phyloP scores from a whole-genome alignment of 192 early-diverging fungal species.

The Entrophospora sp. region DNA sequence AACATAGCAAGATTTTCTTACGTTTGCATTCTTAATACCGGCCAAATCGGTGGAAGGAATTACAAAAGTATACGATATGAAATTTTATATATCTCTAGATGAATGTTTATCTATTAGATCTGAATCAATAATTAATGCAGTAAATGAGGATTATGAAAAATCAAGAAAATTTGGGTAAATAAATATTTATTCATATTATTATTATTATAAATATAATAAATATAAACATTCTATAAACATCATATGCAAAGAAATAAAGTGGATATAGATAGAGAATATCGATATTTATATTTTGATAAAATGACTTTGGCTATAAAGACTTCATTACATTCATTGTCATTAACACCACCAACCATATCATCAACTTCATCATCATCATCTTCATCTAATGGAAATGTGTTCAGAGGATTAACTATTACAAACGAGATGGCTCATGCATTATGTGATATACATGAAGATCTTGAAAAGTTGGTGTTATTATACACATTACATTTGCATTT shows the following conservation, averaged over 20 bases:
- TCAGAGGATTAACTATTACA: slow-evolving; percentile 28
- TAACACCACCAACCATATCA: slow-evolving; percentile 5
- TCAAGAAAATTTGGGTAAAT: slow-evolving; percentile 17
- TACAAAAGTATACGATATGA: not conserved
- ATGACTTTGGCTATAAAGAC: slow-evolving; percentile 45
- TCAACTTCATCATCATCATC: slow-evolving; percentile 10
- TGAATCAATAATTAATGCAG: not conserved
- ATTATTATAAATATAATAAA: not conserved
- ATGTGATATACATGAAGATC: slow-evolving; percentile 44
- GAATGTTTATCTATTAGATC: not conserved
- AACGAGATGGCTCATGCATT: slow-evolving; percentile 43
- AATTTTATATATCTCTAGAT: slow-evolving; percentile 3
- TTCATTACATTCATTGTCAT: slow-evolving; percentile 20
- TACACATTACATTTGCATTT: not conserved
- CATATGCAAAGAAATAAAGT: not conserved
- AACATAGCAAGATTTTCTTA: slow-evolving; percentile 12
- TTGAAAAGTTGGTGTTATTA: slow-evolving; percentile 28
- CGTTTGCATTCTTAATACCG: slow-evolving; percentile 14
- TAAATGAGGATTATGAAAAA: slow-evolving; percentile 10
- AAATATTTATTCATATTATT: not conserved
- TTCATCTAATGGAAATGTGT: not conserved
- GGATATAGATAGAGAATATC: slow-evolving; percentile 32
- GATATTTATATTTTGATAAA: slow-evolving; percentile 40
- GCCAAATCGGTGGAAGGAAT: not conserved
- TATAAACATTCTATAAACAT: not conserved